Base-by-base conservation (phyloP, 2,329 filamentous ascomycete genomes). In the Phialocephala sp. region DNA sequence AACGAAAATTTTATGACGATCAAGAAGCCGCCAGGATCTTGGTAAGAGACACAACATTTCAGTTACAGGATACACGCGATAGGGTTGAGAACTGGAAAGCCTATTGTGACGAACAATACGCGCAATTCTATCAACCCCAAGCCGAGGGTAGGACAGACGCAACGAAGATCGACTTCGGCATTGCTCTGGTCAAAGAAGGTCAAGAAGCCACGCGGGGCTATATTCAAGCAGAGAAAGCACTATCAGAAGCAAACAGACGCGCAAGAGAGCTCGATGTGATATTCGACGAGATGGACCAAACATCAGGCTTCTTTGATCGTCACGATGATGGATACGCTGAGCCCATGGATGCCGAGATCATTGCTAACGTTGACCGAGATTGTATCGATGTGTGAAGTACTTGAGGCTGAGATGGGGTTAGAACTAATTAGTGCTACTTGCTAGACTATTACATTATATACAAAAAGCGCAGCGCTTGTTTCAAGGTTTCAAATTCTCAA, bases 281-380 rank as follows among this genome's bases (percentile, higher is more conserved):
- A 8, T 61, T 66, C 9, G 27, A 45, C 35, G 32, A 54, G 11
- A 6, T 24, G 3, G 66, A 69, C 9, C 68, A 68, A 60, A 62
- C 65, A 22, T 71, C 69, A 2, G 37, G 63, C 0, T 71, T 72
- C 56, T 32, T 9, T 1, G 64, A 68, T 36, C 22, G 63, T 47
- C 22, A 32, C 4, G 62, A 71, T 27, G 70, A 71, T 43, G 70
- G 68, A 6, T 71, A 72, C 52, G 58, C 52, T n/a, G 56, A 62
- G 14, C 71, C 69, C 0, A 57, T 65, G 20, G 70, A 72, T 55
- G 45, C 54, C 9, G 61, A 60, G 8, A 62, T 63, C 15, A 59
- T 66, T 12, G 18, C n/a, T 2, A 12, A 59, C 15, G 61, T 71
- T 6, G 69, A 71, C 60, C 62, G 68, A 8, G 56, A 55, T 14